phyloP scores from a whole-genome alignment of 2,329 filamentous ascomycete species.

The Botrytis paeoniae region DNA sequence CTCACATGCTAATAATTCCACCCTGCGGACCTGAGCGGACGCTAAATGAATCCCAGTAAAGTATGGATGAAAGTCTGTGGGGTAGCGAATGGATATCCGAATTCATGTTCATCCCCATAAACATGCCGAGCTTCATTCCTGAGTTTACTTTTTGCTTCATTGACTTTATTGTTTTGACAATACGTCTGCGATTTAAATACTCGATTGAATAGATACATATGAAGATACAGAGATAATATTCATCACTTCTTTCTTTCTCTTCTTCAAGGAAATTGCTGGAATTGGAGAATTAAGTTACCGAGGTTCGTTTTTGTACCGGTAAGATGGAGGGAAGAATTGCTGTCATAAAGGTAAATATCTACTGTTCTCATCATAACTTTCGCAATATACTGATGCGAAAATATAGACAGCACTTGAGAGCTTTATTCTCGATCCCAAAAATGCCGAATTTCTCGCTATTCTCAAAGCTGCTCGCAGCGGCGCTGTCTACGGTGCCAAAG shows the following conservation, averaged over 20 bases:
- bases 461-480: conserved; percentile 95
- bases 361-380: neutral
- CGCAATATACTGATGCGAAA: neutral
- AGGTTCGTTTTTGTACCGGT: conserved; percentile 31
- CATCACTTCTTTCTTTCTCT: neutral
- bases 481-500: conserved; percentile 93
- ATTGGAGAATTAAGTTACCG: conserved; percentile 29
- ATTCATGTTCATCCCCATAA: conserved; percentile 16
- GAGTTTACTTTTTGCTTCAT: conserved; percentile 10
- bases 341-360: conserved; percentile 30
- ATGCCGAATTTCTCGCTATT: conserved; percentile 80
- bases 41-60: conserved; percentile 7
- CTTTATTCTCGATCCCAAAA: conserved; percentile 75
- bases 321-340: conserved; percentile 30
- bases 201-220: neutral
- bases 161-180: conserved; percentile 1
- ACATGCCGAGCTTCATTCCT: conserved; percentile 25
- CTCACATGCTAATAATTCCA: conserved; percentile 28
- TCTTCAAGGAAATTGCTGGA: neutral
- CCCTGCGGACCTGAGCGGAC: conserved; percentile 14
- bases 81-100: conserved; percentile 22
- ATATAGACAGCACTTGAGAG: conserved; percentile 57
- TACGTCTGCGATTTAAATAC: neutral
- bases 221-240: neutral
- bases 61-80: conserved; percentile 21